Base-by-base conservation (phyloP, 164 flowering plant species). In the Aristolochia fimbriata region DNA sequence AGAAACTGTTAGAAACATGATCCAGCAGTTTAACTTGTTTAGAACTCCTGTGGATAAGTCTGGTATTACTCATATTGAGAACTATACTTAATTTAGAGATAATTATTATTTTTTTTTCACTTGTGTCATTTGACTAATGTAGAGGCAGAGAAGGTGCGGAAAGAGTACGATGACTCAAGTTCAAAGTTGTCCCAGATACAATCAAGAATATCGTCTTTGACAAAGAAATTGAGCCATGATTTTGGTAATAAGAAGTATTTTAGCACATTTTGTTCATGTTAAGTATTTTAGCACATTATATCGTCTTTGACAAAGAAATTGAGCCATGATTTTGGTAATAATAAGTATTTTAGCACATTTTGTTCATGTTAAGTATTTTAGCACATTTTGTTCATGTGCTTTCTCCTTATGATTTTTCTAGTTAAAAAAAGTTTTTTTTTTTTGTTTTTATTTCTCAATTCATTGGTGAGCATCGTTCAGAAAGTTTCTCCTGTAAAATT, bases 141-240 rank as follows among this genome's bases (percentile, higher is more conserved):
- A 91, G 99, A 91, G 25, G 96, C 99, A 71, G 87, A 73, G 71
- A 82, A 61, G 60, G 70, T 94, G 41, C 93, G 88, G 46, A 86
- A 94, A 78, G 99, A 91, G 68, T 94, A 88, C 75, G 97, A 88
- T 48, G 91, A 86, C 19, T 83, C 91, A 62, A 83, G 78, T 69
- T 37, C 80, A 58, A 94, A 81, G 79, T 71, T 94, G 66, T 77
- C 91, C 63, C 84, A 94, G 62, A 68, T 94, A 49, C 83, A 85
- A 73, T 88, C 97, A 64, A 86, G 87, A 77, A 88, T 94, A 74
- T 91, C 96, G 47, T 81, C 80, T 63, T 75, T 94, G 68, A 69
- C 80, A 59, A 52, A 80, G 67, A 94, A 87, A 80, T 76, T 90
- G 59, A 78, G 82, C 60, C 74, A 79, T 41, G 99, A 94, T 70